A percentile compares a stretch with the other conserved stretches of the same genome.
These are phyloP conservation scores for Tilletia indica DNA, from an alignment of 1,284 basidiomycete species.

Conservation along the genomic window DNA sequence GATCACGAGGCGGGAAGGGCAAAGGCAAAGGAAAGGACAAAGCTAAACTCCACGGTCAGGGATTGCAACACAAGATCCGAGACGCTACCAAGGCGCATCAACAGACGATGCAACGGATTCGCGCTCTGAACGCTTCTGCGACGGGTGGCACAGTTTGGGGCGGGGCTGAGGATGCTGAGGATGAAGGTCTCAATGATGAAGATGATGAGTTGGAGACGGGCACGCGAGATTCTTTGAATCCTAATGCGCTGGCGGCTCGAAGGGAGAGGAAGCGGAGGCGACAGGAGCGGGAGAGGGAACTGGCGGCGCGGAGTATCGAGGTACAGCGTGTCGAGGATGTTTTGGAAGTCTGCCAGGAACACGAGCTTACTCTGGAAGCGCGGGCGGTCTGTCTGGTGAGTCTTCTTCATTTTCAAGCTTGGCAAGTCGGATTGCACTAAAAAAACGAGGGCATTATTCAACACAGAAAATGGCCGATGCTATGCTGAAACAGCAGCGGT, in stretches of 20 bases:
- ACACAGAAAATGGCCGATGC: slow-evolving; percentile 45
- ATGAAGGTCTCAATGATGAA: neutral
- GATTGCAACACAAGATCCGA: slow-evolving; percentile 12
- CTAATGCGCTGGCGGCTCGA: neutral
- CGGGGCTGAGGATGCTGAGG: neutral
- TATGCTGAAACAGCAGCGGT: slow-evolving; percentile 29
- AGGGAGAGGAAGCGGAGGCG: slow-evolving; percentile 14
- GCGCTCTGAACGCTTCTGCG: slow-evolving; percentile 2
- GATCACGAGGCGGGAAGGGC: neutral
- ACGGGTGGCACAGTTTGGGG: neutral
- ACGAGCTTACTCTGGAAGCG: slow-evolving; percentile 46
- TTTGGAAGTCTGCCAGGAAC: slow-evolving; percentile 46
- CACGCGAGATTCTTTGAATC: neutral
- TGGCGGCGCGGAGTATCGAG: slow-evolving; percentile 13
- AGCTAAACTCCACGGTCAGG: neutral
- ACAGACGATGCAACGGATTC: slow-evolving; percentile 10
- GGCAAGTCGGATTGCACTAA: neutral
- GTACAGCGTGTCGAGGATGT: slow-evolving; percentile 45
- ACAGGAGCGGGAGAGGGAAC: slow-evolving; percentile 17
- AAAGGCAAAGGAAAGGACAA: slow-evolving; percentile 14
- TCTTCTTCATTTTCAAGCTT: neutral
- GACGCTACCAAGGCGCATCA: slow-evolving; percentile 2
- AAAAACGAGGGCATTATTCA: neutral
- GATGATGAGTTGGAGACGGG: slow-evolving; percentile 1
- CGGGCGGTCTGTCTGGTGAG: slow-evolving; percentile 44